Base-by-base conservation (phyloP, 1,284 basidiomycete species). In the Irpex sp. region DNA sequence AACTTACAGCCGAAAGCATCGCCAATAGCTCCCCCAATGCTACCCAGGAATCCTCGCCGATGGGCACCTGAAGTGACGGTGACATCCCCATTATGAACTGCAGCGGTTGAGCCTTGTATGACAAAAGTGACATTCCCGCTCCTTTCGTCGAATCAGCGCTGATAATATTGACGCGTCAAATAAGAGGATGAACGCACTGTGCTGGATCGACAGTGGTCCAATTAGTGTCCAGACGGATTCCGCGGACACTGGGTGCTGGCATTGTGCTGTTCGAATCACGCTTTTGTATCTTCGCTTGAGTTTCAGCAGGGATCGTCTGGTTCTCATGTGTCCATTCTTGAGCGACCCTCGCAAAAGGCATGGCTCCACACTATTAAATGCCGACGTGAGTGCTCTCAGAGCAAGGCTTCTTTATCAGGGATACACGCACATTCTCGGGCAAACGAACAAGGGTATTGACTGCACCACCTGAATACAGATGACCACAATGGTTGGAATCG, bases 271-370 rank as follows among this genome's bases (percentile, higher is more conserved):
- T 82, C 49, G 49, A 54, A 73, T 82, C 82, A 18, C 83, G 79
- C 59, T 82, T 80, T n/a, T 75, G 74, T 27, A 87, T 71, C 32
- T 79, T 76, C 3, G 74, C 67, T 2, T 78, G 77, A 42, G 85
- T 70, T 56, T 67, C 66, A 0, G 74, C 66, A 0, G 88, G 87
- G 22, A 89, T 77, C 4, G 82, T 80, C 75, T 89, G 88, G 73
- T 83, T 74, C 42, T 80, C 74, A 7, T 85, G 78, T 10, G 82
- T 76, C 81, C 81, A 85, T 3, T 84, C 79, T 6, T 78, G 79
- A 0, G 86, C 83, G n/a, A 90, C 83, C 7, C 87, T 82, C 0
- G 87, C 88, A 74, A 90, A 90, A 0, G 88, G 84, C 69, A 80
- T 83, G 62, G 76, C 74, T 15, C 86, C 86, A 71, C 88, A 90